Evolutionary conservation across 306 rosid genomes (phyloP).

Genomic region (Adenanthera pavonina): DNA sequence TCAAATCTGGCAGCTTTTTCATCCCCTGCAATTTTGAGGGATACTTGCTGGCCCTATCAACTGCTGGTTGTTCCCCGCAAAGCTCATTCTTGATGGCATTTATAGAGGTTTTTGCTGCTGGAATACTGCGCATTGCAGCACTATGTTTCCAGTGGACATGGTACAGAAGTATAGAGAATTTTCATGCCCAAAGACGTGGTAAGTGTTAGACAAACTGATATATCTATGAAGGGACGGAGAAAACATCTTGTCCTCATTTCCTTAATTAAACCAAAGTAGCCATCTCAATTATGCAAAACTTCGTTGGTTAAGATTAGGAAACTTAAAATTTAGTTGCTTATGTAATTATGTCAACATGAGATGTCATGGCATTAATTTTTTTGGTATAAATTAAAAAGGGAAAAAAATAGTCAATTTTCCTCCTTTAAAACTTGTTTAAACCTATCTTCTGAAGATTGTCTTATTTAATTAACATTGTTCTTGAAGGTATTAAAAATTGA

Average conservation of each 20-base stretch:
- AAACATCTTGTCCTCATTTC: not conserved
- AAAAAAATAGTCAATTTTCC: not conserved
- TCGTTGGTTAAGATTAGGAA: not conserved
- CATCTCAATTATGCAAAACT: slow-evolving; percentile 4
- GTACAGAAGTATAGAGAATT: slow-evolving; percentile 78
- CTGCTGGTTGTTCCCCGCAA: slow-evolving; percentile 90
- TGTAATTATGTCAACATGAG: slow-evolving; percentile 3
- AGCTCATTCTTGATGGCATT: slow-evolving; percentile 85
- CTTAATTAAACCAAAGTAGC: not conserved
- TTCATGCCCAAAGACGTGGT: slow-evolving; percentile 60
- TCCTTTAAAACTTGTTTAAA: slow-evolving; percentile 2
- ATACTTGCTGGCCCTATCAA: slow-evolving; percentile 61
- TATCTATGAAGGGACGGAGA: slow-evolving; percentile 19
- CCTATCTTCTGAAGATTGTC: slow-evolving; percentile 18
- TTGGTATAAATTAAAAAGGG: slow-evolving; percentile 1
- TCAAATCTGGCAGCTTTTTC: slow-evolving; percentile 68
- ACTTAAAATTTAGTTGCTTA: slow-evolving; percentile 3
- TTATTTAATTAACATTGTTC: not conserved
- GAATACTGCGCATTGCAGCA: slow-evolving; percentile 61
- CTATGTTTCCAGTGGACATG: slow-evolving; percentile 82
- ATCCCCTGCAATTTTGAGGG: slow-evolving; percentile 90
- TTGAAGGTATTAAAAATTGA: too few species aligned
- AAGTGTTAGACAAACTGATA: slow-evolving; percentile 41
- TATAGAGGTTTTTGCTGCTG: slow-evolving; percentile 69
- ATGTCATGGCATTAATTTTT: slow-evolving; percentile 8